Conservation (phyloP, 1,139 yeast genomes). For the Saccharomyces hybrid region DNA sequence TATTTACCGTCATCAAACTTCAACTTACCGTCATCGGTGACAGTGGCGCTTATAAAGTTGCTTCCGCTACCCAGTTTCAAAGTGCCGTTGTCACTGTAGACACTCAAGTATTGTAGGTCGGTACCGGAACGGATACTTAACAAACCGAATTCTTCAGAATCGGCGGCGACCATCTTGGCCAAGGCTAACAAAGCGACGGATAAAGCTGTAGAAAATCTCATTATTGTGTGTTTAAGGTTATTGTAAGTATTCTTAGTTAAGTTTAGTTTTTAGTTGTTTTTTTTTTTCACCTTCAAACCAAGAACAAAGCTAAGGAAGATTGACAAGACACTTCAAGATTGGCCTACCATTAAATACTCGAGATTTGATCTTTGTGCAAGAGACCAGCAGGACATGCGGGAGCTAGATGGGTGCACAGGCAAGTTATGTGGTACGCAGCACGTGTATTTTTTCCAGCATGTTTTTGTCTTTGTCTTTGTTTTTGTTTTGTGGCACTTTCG, state of each 20-base stretch:
- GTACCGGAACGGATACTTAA: constrained; percentile 32
- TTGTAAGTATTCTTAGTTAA: not conserved
- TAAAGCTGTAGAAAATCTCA: constrained; percentile 15
- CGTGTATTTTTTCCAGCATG: not conserved
- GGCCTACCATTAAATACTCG: not conserved
- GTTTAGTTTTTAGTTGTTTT: too few species aligned
- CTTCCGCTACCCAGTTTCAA: constrained; percentile 11
- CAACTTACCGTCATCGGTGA: constrained; percentile 31
- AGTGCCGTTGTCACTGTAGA: constrained; percentile 12
- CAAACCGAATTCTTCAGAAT: constrained; percentile 31
- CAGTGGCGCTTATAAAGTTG: constrained; percentile 12
- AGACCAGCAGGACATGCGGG: not conserved
- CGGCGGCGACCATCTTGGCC: constrained; percentile 26
- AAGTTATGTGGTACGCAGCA: not conserved
- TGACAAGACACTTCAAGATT: not conserved
- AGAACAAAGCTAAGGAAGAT: not conserved
- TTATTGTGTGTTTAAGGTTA: constrained; percentile 4
- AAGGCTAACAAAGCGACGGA: constrained; percentile 17
- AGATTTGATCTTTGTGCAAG: not conserved
- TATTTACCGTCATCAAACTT: constrained; percentile 25
- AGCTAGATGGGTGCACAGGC: not conserved
- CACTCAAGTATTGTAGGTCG: constrained; percentile 26
- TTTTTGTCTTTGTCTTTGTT: not conserved
- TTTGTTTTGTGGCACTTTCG: not conserved
- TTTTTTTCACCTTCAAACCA: not conserved